Evolutionary conservation across 2,329 filamentous ascomycete species (phyloP), one percentile per base, ranked within the genome.

Genomic region (Parafenestella ontariensis): DNA sequence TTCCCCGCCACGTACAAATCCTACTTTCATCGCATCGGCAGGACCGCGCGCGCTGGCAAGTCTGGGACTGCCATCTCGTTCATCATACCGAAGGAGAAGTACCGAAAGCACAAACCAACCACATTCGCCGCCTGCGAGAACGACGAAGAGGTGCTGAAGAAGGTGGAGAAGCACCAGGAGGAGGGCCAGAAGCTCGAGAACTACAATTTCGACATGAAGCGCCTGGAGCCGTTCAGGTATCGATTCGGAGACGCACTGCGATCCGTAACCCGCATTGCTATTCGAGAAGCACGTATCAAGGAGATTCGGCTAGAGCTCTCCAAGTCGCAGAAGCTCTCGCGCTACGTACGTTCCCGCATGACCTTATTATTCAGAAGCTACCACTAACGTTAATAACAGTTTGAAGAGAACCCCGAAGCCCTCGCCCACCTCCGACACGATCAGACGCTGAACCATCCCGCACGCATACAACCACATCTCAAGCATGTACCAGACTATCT

Each of bases 41-140:
- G 95, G 28, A 99, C 95, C 5, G 95, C 92, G 1, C 87, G 95
- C 57, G 95, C 93, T 1, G 94, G 93, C 10, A 91, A 96, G 72
- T 88, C 90, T 1, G 95, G 95, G 55, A 98, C 96, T 85, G 92
- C 95, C 0, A 83, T 99, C n/a, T 96, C 92, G 9, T 97, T 99
- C 75, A 90, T 96, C 46, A 85, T 99, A 3, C 94, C 95, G 8
- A 83, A 87, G 46, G 87, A 91, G 0, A 84, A 89, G 41, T 96
- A 89, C 77, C 87, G 90, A 64, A 96, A 96, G 76, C 94, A 98
- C 79, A 91, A 92, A 69, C 89, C 93, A 1, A 98, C 94, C 0
- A 87, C 85, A 44, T 86, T 94, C 59, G 79, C 87, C 40, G 87
- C 89, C 20, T 84, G 89, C 10, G 89, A 91, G 72, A 84, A 94